phyloP scores from a whole-genome alignment of 2,329 filamentous ascomycete species.

The Dactylellina leptospora region DNA sequence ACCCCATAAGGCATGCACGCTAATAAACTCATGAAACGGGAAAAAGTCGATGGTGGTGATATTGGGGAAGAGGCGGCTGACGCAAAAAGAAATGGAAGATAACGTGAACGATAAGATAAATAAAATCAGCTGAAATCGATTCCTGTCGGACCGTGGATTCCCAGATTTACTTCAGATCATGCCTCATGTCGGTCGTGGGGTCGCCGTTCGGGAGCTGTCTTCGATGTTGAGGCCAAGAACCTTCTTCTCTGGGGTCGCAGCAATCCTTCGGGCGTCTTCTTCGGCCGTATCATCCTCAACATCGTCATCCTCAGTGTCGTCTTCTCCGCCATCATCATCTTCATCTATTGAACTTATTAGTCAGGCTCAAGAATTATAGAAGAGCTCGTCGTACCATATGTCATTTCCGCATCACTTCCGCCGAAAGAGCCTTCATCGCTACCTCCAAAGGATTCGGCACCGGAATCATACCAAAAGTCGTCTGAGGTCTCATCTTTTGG shows the following conservation, averaged over 20 bases:
- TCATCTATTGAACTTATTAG: slow-evolving; percentile 57
- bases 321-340: slow-evolving; percentile 58
- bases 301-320: slow-evolving; percentile 47
- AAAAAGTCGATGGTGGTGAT: too few relatives aligned
- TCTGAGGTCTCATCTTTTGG: slow-evolving; percentile 72
- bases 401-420: slow-evolving; percentile 57
- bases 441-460: slow-evolving; percentile 60
- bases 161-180: background rate
- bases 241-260: slow-evolving; percentile 33
- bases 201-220: slow-evolving; percentile 48
- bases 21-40: slow-evolving; percentile 44
- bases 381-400: slow-evolving; percentile 57
- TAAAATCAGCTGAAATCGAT: too few relatives aligned
- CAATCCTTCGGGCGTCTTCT: slow-evolving; percentile 30
- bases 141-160: too few relatives aligned
- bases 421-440: slow-evolving; percentile 47
- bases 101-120: too few relatives aligned
- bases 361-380: too few relatives aligned
- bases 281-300: slow-evolving; percentile 36
- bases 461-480: slow-evolving; percentile 82
- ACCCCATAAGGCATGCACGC: slow-evolving; percentile 49
- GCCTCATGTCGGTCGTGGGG: slow-evolving; percentile 38
- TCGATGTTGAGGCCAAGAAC: slow-evolving; percentile 45
- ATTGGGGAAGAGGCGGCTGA: too few relatives aligned
- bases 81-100: background rate